These are phyloP conservation scores for Penicillium taxi DNA, from an alignment of 495 filamentous ascomycete genomes.

Conservation along the genomic window DNA sequence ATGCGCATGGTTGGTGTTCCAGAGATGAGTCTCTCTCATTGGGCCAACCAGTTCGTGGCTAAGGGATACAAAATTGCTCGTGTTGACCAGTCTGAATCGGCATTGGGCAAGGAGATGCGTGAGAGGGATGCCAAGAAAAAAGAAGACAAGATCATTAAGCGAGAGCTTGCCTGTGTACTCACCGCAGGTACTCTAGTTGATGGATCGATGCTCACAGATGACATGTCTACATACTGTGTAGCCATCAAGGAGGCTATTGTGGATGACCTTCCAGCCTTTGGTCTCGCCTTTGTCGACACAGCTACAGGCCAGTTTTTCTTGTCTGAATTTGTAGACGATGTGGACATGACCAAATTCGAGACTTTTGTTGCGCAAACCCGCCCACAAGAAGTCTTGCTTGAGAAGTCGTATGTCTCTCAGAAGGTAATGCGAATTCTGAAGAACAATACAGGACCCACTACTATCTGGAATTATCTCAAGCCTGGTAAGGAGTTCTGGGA, in stretches of 20 bases:
- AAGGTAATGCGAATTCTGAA: conserved; percentile 90
- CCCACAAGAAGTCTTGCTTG: conserved; percentile 82
- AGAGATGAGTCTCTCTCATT: conserved; percentile 80
- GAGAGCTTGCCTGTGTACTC: conserved; percentile 84
- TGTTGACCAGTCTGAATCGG: conserved; percentile 93
- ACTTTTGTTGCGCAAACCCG: conserved; percentile 91
- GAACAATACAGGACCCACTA: conserved; percentile 87
- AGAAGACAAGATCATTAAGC: conserved; percentile 82
- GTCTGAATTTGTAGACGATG: conserved; percentile 84
- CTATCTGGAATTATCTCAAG: conserved; percentile 92
- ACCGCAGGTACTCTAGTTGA: conserved; percentile 92
- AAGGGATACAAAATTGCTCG: conserved; percentile 94
- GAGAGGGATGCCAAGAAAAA: conserved; percentile 67
- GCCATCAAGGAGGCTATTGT: conserved; percentile 84
- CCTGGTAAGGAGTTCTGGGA: conserved; percentile 88
- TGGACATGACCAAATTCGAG: conserved; percentile 94
- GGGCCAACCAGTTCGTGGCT: conserved; percentile 91
- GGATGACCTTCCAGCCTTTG: conserved; percentile 75
- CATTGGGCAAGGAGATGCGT: conserved; percentile 95
- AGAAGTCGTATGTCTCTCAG: conserved; percentile 76
- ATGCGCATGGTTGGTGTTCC: conserved; percentile 98
- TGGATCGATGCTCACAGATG: conserved; percentile 92
- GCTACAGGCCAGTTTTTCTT: conserved; percentile 93
- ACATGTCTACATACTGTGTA: conserved; percentile 94
- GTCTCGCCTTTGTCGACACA: conserved; percentile 90